Conservation (phyloP, 1,284 basidiomycete genomes). For the Stygiomarasmius scandens region DNA sequence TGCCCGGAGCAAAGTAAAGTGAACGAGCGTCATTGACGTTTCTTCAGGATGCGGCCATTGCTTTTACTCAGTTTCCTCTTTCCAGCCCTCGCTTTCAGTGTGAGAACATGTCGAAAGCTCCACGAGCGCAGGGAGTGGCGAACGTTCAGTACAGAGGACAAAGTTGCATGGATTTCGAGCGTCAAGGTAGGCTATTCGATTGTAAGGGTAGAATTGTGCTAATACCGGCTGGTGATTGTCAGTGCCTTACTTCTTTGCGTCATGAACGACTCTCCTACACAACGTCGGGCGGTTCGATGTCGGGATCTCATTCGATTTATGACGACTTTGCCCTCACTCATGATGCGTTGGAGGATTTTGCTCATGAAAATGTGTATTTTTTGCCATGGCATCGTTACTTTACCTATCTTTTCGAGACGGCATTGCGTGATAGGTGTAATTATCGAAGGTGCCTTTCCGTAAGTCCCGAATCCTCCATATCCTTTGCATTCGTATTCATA, state of each 20-base stretch:
- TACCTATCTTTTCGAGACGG: background rate
- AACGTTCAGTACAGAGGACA: background rate
- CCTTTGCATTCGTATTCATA: background rate
- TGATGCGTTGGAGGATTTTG: background rate
- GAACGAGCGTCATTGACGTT: no score
- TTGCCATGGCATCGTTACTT: background rate
- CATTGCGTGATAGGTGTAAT: background rate
- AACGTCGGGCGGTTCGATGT: background rate
- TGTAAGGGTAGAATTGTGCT: no score
- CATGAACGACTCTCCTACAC: background rate
- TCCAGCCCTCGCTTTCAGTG: background rate
- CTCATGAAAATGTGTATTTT: background rate
- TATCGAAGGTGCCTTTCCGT: background rate
- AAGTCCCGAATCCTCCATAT: background rate
- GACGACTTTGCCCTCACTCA: background rate
- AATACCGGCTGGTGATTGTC: no score
- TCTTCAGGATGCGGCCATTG: background rate
- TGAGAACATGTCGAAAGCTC: background rate
- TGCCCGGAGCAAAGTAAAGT: no score
- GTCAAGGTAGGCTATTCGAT: background rate
- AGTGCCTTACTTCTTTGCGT: background rate
- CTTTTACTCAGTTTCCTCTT: background rate
- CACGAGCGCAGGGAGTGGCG: background rate
- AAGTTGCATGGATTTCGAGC: background rate
- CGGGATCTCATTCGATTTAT: background rate